Conservation (phyloP, 257 asterid species). For the Linaria vulgaris region DNA sequence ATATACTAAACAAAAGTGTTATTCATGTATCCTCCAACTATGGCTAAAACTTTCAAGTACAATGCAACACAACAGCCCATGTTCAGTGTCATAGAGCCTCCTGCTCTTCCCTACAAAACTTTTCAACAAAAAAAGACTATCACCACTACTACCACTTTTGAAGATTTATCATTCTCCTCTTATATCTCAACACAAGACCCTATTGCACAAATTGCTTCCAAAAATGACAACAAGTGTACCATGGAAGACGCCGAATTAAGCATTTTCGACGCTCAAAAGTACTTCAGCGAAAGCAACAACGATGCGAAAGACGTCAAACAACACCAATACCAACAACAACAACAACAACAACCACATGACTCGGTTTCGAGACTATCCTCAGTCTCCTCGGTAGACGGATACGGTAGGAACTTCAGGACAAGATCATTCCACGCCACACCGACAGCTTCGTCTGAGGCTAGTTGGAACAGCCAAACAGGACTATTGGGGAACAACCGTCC, state of each 20-base stretch:
- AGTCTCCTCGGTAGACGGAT: constrained; percentile 56
- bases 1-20: constrained; percentile 19
- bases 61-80: constrained; percentile 48
- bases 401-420: constrained; percentile 44
- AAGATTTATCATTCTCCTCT: constrained; percentile 59
- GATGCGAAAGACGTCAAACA: constrained; percentile 20
- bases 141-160: neutral
- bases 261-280: constrained; percentile 82
- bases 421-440: constrained; percentile 72
- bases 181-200: constrained; percentile 41
- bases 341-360: constrained; percentile 20
- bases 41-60: constrained; percentile 43
- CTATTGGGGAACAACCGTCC: constrained; percentile 61
- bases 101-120: constrained; percentile 43
- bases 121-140: constrained; percentile 26
- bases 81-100: constrained; percentile 43
- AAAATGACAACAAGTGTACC: constrained; percentile 8
- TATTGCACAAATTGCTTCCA: constrained; percentile 12
- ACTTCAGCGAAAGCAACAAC: constrained; percentile 59
- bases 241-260: constrained; percentile 63
- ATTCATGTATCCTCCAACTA: constrained; percentile 34
- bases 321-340: neutral
- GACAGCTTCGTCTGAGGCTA: constrained; percentile 86
- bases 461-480: constrained; percentile 91
- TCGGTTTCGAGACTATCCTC: constrained; percentile 44